Evolutionary conservation across 2,329 filamentous ascomycete species (phyloP).

Genomic region (Tolypocladium album): DNA sequence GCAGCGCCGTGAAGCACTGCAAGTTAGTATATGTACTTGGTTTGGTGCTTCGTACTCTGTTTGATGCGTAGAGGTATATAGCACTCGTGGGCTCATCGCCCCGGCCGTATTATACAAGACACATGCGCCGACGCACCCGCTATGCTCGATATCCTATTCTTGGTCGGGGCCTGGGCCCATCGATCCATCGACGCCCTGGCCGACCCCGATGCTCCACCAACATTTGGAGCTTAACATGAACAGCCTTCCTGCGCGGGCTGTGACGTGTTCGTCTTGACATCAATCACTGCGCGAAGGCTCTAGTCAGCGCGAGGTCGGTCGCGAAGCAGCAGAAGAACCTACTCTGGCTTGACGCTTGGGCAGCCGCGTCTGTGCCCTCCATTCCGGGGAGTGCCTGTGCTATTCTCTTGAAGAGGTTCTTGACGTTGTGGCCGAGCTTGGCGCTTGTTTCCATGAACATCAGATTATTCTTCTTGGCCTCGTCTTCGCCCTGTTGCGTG

Average conservation of each 20-base stretch:
- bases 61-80: constrained; percentile 9
- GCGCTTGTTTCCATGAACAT: constrained; percentile 99
- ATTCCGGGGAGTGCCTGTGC: constrained; percentile 95
- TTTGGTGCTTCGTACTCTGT: too few relatives aligned
- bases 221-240: constrained; percentile 22
- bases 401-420: constrained; percentile 94
- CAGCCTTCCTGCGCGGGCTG: constrained; percentile 64
- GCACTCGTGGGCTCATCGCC: constrained; percentile 21
- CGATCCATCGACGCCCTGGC: not conserved
- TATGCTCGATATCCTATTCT: constrained; percentile 20
- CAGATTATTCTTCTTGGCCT: constrained; percentile 93
- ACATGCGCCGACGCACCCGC: constrained; percentile 18
- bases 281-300: constrained; percentile 56
- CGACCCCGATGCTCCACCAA: not conserved
- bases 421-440: constrained; percentile 96
- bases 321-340: constrained; percentile 24
- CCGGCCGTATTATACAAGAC: constrained; percentile 24
- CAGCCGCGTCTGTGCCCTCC: constrained; percentile 78
- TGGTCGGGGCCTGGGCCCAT: not conserved
- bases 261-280: constrained; percentile 74
- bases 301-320: not conserved
- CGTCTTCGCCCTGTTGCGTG: constrained; percentile 90
- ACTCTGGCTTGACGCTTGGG: constrained; percentile 68
- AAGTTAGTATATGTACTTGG: not conserved
- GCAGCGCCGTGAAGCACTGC: too few relatives aligned